Evolutionary conservation across 306 rosid genomes (phyloP), one percentile per base, ranked within the genome.

Genomic region (Glycine tomentella): DNA sequence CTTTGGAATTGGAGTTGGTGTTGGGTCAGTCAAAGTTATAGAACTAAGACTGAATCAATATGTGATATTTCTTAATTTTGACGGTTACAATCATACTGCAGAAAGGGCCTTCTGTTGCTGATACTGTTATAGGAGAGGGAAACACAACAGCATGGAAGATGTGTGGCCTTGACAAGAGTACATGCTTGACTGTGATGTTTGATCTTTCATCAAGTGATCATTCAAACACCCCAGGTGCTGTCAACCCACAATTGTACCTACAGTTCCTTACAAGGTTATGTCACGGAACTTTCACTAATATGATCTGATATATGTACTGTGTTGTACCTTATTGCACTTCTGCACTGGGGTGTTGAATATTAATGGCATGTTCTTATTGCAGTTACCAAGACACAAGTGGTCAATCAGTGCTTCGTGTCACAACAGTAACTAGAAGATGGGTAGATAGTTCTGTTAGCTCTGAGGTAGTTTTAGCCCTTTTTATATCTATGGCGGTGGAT

Each of bases 31-130:
- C 31, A 25, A 25, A 25, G 31, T 25, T 25, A 25, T 25, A 25
- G 31, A 25, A 25, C 31, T 25, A 25, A 25, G 31, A 25, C 31
- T 25, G 1, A 25, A 25, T 25, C 31, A 25, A 25, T 25, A 25
- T 25, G 31, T 25, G 31, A 25, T 25, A 25, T 25, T 25, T 25
- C 31, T 2, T 25, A 2, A 25, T 25, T 25, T 82, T 85, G 74
- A 85, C 83, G 50, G 57, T 81, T 74, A 52, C 61, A 74, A 40
- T 25, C 31, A 25, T 58, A 20, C 78, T 82, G 87, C 92, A 94
- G 98, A 94, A 92, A 87, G 98, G 98, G 76, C 95, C 95, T 75
- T 79, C 93, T 74, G 97, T 92, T 84, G 90, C 98, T 38, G 98
- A 94, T 85, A 90, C 92, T 56, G 80, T 70, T 62, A 80, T 94